Percentiles rank a stretch among this genome's conserved stretches.
phyloP scores from a whole-genome alignment of 768 basidiomycete genomes.

The Termitomyces heimii region DNA sequence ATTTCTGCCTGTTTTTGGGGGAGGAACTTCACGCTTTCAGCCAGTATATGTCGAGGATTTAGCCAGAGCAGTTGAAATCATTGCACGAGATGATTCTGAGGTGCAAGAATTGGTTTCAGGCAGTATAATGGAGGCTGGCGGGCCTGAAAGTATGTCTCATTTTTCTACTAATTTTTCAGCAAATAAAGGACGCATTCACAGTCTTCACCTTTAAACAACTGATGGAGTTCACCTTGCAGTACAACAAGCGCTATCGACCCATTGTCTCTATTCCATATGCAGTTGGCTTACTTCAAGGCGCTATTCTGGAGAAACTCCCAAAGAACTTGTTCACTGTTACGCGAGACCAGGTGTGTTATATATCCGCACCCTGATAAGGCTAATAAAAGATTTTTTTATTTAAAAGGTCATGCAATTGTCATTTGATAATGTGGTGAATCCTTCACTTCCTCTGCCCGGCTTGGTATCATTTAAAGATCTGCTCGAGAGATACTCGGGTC shows the following conservation, averaged over 20 bases:
- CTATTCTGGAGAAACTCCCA: constrained; percentile 58
- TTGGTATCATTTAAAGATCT: constrained; percentile 31
- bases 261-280: constrained; percentile 61
- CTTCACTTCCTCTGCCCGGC: constrained; percentile 19
- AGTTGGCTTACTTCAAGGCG: constrained; percentile 60
- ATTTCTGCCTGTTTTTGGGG: constrained; percentile 72
- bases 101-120: constrained; percentile 39
- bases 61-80: constrained; percentile 53
- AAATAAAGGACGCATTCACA: constrained; percentile 16
- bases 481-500: constrained; percentile 29
- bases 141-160: constrained; percentile 26
- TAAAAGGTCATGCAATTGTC: constrained; percentile 58
- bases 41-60: constrained; percentile 72
- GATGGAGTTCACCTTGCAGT: constrained; percentile 56
- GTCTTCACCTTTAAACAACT: constrained; percentile 64
- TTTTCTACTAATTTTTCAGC: neutral
- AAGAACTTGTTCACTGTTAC: constrained; percentile 64
- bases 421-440: constrained; percentile 48
- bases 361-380: neutral
- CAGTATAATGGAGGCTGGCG: constrained; percentile 42
- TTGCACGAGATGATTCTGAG: constrained; percentile 38
- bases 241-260: constrained; percentile 45
- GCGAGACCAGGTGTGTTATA: constrained; percentile 48
- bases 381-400: neutral
- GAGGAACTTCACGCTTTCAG: constrained; percentile 62